Conservation (phyloP, 768 basidiomycete genomes). For the Mycena floridula region DNA sequence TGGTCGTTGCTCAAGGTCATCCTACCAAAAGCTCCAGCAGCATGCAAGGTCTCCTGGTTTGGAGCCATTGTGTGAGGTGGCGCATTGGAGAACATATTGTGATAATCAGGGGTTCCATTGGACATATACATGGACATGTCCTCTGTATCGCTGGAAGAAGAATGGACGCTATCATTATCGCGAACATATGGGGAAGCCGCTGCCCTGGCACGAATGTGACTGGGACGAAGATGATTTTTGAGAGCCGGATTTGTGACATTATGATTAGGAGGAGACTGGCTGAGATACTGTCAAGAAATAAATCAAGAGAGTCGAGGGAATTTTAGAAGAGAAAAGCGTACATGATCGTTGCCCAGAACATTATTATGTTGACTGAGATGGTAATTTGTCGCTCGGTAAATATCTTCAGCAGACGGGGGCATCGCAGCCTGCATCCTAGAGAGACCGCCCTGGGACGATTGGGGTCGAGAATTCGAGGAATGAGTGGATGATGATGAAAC, state of each 20-base stretch:
- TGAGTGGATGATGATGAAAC: slow-evolving; percentile 72
- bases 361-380: slow-evolving; percentile 44
- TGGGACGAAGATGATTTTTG: slow-evolving; percentile 70
- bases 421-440: slow-evolving; percentile 46
- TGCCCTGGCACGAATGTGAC: slow-evolving; percentile 74
- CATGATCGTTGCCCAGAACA: slow-evolving; percentile 37
- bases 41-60: slow-evolving; percentile 50
- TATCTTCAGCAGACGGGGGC: slow-evolving; percentile 55
- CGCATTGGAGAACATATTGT: slow-evolving; percentile 52
- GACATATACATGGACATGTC: slow-evolving; percentile 76
- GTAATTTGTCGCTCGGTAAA: slow-evolving; percentile 64
- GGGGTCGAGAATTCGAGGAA: slow-evolving; percentile 68
- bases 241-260: slow-evolving; percentile 70
- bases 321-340: too few species aligned
- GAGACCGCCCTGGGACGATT: slow-evolving; percentile 66
- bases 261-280: slow-evolving; percentile 69
- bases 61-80: slow-evolving; percentile 38
- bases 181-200: slow-evolving; percentile 83
- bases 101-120: slow-evolving; percentile 52
- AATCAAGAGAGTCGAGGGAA: too few species aligned
- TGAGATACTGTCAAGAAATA: slow-evolving; percentile 9
- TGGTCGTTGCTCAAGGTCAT: slow-evolving; percentile 76
- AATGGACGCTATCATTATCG: slow-evolving; percentile 81
- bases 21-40: slow-evolving; percentile 69
- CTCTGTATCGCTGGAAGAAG: slow-evolving; percentile 85